Evolutionary conservation across 2,329 filamentous ascomycete species (phyloP).

Genomic region (Fusarium falciforme): DNA sequence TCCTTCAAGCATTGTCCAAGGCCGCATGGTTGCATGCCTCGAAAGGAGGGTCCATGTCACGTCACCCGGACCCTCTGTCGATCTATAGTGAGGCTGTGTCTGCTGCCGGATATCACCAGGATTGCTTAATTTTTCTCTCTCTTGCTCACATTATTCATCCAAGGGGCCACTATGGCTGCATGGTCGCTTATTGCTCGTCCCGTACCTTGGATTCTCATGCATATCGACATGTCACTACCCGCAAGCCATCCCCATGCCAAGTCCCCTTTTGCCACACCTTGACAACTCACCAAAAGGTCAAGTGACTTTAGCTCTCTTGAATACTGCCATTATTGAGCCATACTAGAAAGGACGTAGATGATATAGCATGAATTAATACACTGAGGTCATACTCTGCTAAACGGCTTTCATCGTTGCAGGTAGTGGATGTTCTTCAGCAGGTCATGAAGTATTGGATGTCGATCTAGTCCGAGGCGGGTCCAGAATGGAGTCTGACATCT

Average conservation of each 20-base stretch:
- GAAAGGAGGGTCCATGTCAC: conserved; percentile 23
- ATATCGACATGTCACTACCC: conserved; percentile 6
- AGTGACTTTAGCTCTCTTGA: not conserved
- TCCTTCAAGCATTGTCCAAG: not conserved
- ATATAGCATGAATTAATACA: not conserved
- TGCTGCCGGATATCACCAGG: not conserved
- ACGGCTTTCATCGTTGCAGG: not conserved
- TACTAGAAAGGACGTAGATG: not conserved
- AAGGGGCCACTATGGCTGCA: not conserved
- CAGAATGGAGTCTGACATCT: not conserved
- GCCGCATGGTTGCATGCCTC: conserved; percentile 1
- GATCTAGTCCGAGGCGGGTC: not conserved
- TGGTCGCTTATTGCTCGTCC: not conserved
- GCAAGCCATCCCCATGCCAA: not conserved
- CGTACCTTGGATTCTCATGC: not conserved
- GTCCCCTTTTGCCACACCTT: not conserved
- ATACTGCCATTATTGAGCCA: not conserved
- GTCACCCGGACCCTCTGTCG: conserved; percentile 30
- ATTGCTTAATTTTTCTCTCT: not conserved
- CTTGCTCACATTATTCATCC: not conserved
- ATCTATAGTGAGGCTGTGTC: conserved; percentile 31
- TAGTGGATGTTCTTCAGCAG: not conserved
- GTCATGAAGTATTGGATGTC: not conserved
- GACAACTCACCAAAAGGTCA: not conserved
- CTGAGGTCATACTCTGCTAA: not conserved